Evolutionary conservation across 129 eudicot species (phyloP).

Genomic region (Flaveria brownii): DNA sequence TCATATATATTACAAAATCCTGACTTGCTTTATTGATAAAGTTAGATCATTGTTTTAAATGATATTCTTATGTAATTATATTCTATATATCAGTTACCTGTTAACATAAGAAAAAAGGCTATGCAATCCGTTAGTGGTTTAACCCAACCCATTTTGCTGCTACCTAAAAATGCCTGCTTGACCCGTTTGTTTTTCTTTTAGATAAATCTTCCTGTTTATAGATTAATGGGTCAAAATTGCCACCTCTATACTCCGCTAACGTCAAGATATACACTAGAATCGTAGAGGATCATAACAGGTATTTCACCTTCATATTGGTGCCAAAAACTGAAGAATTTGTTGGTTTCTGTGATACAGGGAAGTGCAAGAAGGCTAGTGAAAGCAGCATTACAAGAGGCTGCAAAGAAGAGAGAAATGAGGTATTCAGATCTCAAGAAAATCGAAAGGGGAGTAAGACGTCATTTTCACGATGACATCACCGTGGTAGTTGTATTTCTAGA

Average conservation of each 20-base stretch:
- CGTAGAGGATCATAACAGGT: neutral
- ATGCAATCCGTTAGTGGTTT: neutral
- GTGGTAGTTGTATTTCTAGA: slow-evolving; percentile 84
- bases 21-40: too few relatives aligned
- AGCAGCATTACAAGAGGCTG: slow-evolving; percentile 82
- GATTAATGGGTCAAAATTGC: neutral
- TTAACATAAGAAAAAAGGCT: neutral
- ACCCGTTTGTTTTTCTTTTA: neutral
- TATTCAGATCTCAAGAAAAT: slow-evolving; percentile 85
- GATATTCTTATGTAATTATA: too few relatives aligned
- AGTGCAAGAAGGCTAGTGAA: slow-evolving; percentile 81
- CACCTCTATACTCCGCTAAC: neutral
- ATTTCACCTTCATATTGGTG: neutral
- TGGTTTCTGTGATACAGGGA: slow-evolving; percentile 52
- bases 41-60: too few relatives aligned
- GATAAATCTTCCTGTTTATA: neutral
- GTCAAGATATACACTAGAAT: neutral
- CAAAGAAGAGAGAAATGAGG: slow-evolving; percentile 86
- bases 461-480: slow-evolving; percentile 90
- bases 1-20: too few relatives aligned
- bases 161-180: neutral
- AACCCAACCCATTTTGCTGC: neutral
- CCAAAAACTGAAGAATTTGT: slow-evolving; percentile 6
- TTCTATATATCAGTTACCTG: neutral
- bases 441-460: slow-evolving; percentile 87